phyloP scores from a whole-genome alignment of 768 basidiomycete species.

The Paxillus rubicundulus region DNA sequence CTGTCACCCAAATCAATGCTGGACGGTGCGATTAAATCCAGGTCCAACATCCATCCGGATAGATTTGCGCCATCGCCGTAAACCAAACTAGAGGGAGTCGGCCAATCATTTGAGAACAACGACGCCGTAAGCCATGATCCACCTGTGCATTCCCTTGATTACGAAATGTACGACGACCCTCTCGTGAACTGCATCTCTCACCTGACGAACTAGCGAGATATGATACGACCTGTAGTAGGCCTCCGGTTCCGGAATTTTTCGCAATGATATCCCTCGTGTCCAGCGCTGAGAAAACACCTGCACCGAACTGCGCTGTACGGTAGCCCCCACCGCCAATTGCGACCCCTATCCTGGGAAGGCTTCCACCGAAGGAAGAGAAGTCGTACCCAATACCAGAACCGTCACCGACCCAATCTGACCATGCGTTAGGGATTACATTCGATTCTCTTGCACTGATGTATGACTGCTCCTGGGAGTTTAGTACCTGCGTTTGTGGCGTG shows the following conservation, averaged over 20 bases:
- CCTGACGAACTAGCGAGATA: slow-evolving; percentile 70
- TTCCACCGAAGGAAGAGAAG: slow-evolving; percentile 38
- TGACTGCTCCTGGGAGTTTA: slow-evolving; percentile 47
- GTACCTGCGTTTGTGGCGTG: slow-evolving; percentile 47
- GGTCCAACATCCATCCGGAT: slow-evolving; percentile 55
- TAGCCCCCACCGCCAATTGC: slow-evolving; percentile 73
- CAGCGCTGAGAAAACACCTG: slow-evolving; percentile 53
- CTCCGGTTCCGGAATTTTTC: slow-evolving; percentile 59
- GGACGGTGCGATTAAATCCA: slow-evolving; percentile 54
- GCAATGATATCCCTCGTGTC: slow-evolving; percentile 62
- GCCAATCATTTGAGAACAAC: slow-evolving; percentile 62
- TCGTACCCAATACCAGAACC: slow-evolving; percentile 53
- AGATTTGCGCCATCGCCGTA: slow-evolving; percentile 50
- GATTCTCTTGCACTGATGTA: slow-evolving; percentile 47
- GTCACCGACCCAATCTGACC: slow-evolving; percentile 60
- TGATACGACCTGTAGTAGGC: slow-evolving; percentile 65
- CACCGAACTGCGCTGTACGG: slow-evolving; percentile 65
- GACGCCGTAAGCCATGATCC: slow-evolving; percentile 71
- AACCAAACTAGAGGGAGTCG: slow-evolving; percentile 53
- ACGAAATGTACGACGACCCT: neutral
- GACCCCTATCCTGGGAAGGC: slow-evolving; percentile 54
- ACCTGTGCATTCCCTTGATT: slow-evolving; percentile 32
- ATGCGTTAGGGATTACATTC: slow-evolving; percentile 44
- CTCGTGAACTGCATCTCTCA: slow-evolving; percentile 21
- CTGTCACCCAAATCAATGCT: slow-evolving; percentile 45